Conservation (phyloP, 192 early-diverging fungal genomes). For the Phycomyces blakesleeanus region DNA sequence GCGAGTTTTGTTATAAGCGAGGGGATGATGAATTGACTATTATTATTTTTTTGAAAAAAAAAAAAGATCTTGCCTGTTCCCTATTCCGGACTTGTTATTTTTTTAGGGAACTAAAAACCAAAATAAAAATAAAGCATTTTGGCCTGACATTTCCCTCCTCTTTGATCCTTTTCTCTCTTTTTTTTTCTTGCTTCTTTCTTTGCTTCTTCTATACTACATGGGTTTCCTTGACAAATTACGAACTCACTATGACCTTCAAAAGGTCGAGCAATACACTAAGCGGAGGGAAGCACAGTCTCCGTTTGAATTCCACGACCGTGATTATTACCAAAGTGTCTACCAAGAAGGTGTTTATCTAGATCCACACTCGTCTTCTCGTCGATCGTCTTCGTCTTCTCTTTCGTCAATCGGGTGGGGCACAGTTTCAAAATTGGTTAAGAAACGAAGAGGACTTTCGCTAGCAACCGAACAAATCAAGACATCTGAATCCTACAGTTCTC, state of each 20-base stretch:
- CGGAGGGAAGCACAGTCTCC: constrained; percentile 9
- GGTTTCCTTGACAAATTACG: constrained; percentile 18
- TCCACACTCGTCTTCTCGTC: not conserved
- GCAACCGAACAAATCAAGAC: not conserved
- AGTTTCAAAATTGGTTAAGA: not conserved
- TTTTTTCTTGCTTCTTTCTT: not conserved
- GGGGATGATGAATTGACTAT: too few relatives aligned
- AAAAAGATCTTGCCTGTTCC: too few relatives aligned
- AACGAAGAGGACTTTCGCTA: not conserved
- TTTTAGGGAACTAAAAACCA: too few relatives aligned
- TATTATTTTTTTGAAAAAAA: too few relatives aligned
- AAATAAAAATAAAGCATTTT: too few relatives aligned
- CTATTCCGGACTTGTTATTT: too few relatives aligned
- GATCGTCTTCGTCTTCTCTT: not conserved
- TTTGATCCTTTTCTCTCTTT: not conserved
- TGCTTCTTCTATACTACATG: constrained; percentile 31
- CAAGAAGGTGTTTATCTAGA: constrained; percentile 13
- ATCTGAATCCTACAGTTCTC: not conserved
- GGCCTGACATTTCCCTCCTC: not conserved
- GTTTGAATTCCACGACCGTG: constrained; percentile 7
- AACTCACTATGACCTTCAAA: constrained; percentile 11
- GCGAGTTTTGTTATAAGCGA: too few relatives aligned
- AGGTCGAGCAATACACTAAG: constrained; percentile 20
- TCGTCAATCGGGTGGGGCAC: not conserved
- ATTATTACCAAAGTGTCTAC: constrained; percentile 14